Conservation (phyloP, 129 eudicot species). For the Saussurea involucrata region DNA sequence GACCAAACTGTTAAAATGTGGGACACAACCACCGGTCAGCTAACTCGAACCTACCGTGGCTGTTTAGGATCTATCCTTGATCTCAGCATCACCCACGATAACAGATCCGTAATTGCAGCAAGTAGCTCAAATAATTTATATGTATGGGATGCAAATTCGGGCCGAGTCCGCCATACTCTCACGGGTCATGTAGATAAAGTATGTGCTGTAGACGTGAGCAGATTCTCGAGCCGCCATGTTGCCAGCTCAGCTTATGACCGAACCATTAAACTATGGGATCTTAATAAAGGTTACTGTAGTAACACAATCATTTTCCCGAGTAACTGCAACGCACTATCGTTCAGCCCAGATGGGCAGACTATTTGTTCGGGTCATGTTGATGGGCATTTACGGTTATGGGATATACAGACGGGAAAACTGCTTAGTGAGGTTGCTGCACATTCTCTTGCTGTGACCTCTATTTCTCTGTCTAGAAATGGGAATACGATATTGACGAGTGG, state of each 20-base stretch:
- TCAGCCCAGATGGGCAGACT: conserved; percentile 82
- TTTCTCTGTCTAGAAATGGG: conserved; percentile 80
- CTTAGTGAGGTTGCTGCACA: conserved; percentile 89
- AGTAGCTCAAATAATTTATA: conserved; percentile 75
- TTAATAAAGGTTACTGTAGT: conserved; percentile 76
- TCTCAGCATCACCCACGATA: conserved; percentile 71
- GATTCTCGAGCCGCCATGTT: conserved; percentile 61
- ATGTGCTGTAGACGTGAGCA: conserved; percentile 83
- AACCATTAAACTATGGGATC: conserved; percentile 91
- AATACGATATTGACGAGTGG: conserved; percentile 80
- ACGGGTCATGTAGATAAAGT: conserved; percentile 93
- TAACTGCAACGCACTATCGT: conserved; percentile 73
- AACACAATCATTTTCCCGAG: conserved; percentile 78
- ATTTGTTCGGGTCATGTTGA: conserved; percentile 92
- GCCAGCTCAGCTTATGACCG: conserved; percentile 95
- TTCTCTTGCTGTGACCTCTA: conserved; percentile 69
- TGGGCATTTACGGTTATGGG: conserved; percentile 89
- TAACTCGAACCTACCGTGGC: conserved; percentile 54
- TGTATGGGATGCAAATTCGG: conserved; percentile 78
- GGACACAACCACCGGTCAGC: conserved; percentile 73
- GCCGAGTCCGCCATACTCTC: conserved; percentile 79
- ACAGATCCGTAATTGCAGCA: conserved; percentile 65
- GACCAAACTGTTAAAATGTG: conserved; percentile 80
- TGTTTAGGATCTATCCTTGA: conserved; percentile 90
- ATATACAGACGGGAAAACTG: conserved; percentile 68